A percentile compares a stretch with the other conserved stretches of the same genome.
Evolutionary conservation across 805 yeast species (phyloP).

Genomic region (Metschnikowia shivogae): DNA sequence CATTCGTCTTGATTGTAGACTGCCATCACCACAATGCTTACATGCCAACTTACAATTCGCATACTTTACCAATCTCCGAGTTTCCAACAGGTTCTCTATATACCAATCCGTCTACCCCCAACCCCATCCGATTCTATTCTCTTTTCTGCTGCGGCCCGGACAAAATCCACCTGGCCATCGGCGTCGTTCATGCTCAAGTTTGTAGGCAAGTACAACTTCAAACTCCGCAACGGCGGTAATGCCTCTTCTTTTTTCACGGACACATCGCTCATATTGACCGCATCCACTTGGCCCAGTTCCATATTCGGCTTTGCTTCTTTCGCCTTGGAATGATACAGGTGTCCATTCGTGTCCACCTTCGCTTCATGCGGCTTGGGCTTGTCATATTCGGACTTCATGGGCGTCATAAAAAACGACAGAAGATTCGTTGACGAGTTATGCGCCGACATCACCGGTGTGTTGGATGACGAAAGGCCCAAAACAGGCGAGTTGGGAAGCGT

Average conservation of each 20-base stretch:
- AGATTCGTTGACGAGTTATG: conserved; percentile 38
- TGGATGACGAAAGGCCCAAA: conserved; percentile 34
- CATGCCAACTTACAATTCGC: too few species aligned
- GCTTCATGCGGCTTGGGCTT: not conserved
- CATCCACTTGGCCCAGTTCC: not conserved
- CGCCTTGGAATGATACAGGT: not conserved
- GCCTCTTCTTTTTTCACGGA: not conserved
- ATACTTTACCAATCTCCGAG: too few species aligned
- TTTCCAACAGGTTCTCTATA: too few species aligned
- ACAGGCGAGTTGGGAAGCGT: conserved; percentile 44
- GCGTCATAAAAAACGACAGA: conserved; percentile 33
- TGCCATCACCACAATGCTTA: too few species aligned
- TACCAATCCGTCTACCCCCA: too few species aligned
- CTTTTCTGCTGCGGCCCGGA: conserved; percentile 4
- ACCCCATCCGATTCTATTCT: not conserved
- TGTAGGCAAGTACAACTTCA: conserved; percentile 48
- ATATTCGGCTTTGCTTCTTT: not conserved
- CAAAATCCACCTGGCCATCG: conserved; percentile 5
- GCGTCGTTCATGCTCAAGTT: conserved; percentile 23
- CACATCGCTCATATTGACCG: too few species aligned
- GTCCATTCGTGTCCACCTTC: not conserved
- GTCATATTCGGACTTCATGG: conserved; percentile 9
- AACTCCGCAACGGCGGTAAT: conserved; percentile 49
- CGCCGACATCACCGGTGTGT: conserved; percentile 42
- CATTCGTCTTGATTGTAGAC: too few species aligned